Percentiles rank a stretch among this genome's conserved stretches.
Conservation (phyloP, 768 basidiomycete genomes). For the Hygrophorus pudorinus region DNA sequence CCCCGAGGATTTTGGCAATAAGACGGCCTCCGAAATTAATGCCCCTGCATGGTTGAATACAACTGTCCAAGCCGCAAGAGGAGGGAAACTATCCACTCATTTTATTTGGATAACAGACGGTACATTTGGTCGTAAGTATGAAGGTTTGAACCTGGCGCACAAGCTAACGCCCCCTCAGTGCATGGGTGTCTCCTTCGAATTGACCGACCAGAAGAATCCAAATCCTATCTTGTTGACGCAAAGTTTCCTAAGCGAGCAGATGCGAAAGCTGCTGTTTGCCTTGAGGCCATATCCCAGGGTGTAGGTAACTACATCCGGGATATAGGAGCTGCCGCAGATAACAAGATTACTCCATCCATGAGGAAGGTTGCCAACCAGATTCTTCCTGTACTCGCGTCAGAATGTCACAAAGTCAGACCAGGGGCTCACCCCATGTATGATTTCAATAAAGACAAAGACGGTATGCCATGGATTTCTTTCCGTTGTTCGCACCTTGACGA, state of each 20-base stretch:
- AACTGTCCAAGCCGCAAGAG: constrained; percentile 40
- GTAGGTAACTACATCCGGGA: constrained; percentile 46
- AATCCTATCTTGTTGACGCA: constrained; percentile 55
- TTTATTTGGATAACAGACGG: constrained; percentile 35
- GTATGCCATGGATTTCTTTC: constrained; percentile 20
- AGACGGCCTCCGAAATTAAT: constrained; percentile 40
- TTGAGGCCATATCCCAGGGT: constrained; percentile 56
- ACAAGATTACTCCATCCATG: constrained; percentile 34
- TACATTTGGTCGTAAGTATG: constrained; percentile 32
- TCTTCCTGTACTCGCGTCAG: constrained; percentile 33
- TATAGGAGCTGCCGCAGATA: constrained; percentile 31
- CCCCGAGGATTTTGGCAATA: constrained; percentile 39
- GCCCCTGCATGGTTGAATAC: constrained; percentile 44
- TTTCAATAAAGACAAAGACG: constrained; percentile 37
- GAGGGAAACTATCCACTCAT: constrained; percentile 30
- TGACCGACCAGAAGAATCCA: constrained; percentile 38
- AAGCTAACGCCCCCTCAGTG: constrained; percentile 23
- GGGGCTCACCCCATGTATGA: constrained; percentile 30
- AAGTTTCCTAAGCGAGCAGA: constrained; percentile 50
- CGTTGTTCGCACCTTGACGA: background rate
- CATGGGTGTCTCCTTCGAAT: constrained; percentile 58
- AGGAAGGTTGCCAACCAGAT: constrained; percentile 37
- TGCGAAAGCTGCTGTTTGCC: constrained; percentile 59
- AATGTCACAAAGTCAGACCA: constrained; percentile 32
- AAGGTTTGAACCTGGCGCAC: constrained; percentile 2